A percentile compares a stretch with the other conserved stretches of the same genome.
These are phyloP conservation scores for Allium sativum DNA, from an alignment of 106 monocot genomes.

Conservation along the genomic window DNA sequence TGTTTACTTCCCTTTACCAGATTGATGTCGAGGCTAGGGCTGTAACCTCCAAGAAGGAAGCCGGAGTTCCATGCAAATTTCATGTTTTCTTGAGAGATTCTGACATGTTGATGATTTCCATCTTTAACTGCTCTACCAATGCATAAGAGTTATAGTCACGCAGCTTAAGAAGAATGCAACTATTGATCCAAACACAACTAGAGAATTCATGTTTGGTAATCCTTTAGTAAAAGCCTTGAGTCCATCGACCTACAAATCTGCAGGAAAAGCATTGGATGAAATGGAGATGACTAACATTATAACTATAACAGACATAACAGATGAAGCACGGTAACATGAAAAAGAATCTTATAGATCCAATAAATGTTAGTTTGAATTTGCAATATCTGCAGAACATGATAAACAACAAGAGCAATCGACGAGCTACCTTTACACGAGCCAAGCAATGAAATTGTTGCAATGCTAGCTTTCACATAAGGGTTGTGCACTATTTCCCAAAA, in stretches of 20 bases:
- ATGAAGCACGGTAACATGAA: too few species aligned
- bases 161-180: slow-evolving; percentile 89
- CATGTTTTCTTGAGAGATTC: too few species aligned
- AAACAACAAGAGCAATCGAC: neutral
- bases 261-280: slow-evolving; percentile 6
- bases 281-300: slow-evolving; percentile 3
- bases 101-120: too few species aligned
- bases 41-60: too few species aligned
- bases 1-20: too few species aligned
- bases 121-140: too few species aligned
- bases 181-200: slow-evolving; percentile 94
- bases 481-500: slow-evolving; percentile 82
- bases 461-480: slow-evolving; percentile 73
- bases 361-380: neutral
- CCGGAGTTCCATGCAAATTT: too few species aligned
- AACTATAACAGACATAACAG: too few species aligned
- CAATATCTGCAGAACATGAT: neutral
- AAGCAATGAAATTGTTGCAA: slow-evolving; percentile 62
- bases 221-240: slow-evolving; percentile 69
- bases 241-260: slow-evolving; percentile 88
- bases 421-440: slow-evolving; percentile 91
- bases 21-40: too few species aligned
- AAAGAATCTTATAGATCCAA: too few species aligned
- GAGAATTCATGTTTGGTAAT: slow-evolving; percentile 99
- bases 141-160: slow-evolving; percentile 42